Evolutionary conservation across 2,329 filamentous ascomycete species (phyloP).

Genomic region (Ceratocystis cubensis): DNA sequence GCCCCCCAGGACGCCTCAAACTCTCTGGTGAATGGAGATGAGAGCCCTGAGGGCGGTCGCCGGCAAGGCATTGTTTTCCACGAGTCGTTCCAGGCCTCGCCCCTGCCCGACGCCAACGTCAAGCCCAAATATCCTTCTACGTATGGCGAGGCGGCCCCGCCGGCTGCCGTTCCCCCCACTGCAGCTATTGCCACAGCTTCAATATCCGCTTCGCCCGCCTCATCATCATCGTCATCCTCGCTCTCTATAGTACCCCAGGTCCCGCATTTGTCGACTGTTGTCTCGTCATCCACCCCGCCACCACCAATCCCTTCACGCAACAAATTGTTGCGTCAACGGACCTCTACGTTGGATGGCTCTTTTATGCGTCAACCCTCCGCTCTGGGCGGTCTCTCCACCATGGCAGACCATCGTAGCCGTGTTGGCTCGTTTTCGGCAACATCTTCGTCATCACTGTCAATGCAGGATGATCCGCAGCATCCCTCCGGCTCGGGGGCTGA

Average conservation of each 20-base stretch:
- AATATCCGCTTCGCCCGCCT: constrained; percentile 4
- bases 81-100: constrained; percentile 40
- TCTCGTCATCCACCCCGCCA: not conserved
- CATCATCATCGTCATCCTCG: not conserved
- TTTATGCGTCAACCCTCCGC: constrained; percentile 34
- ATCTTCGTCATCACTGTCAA: constrained; percentile 39
- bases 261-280: not conserved
- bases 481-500: constrained; percentile 32
- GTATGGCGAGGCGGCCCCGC: constrained; percentile 28
- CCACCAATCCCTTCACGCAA: constrained; percentile 21
- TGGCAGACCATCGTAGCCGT: constrained; percentile 46
- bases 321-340: constrained; percentile 36
- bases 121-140: constrained; percentile 18
- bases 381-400: constrained; percentile 27
- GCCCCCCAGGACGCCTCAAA: not conserved
- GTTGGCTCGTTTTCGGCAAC: constrained; percentile 55
- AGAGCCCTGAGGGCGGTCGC: constrained; percentile 30
- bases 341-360: constrained; percentile 45
- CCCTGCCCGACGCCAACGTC: constrained; percentile 30
- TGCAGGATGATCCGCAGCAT: constrained; percentile 38
- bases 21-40: constrained; percentile 24
- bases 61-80: constrained; percentile 51
- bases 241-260: constrained; percentile 2
- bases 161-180: constrained; percentile 4
- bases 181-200: constrained; percentile 10